Conservation (phyloP, 2,329 filamentous ascomycete species). For the Annulohypoxylon truncatum region DNA sequence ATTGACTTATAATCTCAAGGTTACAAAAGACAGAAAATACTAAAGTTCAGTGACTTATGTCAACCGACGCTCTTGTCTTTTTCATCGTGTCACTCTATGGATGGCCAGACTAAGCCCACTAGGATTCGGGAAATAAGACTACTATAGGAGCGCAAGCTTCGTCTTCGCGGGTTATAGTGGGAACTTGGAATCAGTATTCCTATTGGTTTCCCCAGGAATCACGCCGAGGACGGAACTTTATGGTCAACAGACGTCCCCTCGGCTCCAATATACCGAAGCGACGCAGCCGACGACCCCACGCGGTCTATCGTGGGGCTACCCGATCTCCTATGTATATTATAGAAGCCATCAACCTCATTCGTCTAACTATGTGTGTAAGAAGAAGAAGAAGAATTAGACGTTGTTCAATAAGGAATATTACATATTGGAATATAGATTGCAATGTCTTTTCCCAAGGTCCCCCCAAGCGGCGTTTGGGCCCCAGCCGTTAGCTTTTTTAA, state of each 20-base stretch:
- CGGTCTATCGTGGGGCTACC: conserved; percentile 4
- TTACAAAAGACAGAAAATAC: background rate
- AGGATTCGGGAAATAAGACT: background rate
- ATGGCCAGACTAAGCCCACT: background rate
- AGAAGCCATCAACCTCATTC: conserved; percentile 1
- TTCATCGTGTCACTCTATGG: background rate
- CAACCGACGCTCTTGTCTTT: background rate
- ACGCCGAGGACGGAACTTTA: conserved; percentile 39
- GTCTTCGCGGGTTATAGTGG: conserved; percentile 1
- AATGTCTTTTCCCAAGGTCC: conserved; percentile 48
- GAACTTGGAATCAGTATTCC: background rate
- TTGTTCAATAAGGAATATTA: background rate
- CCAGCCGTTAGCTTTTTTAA: conserved; percentile 66
- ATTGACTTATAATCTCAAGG: background rate
- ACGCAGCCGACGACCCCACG: conserved; percentile 27
- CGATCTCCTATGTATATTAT: conserved; percentile 6
- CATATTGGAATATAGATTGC: background rate
- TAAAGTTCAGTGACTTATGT: background rate
- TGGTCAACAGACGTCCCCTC: conserved; percentile 31
- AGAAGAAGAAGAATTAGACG: background rate
- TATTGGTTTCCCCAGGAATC: background rate
- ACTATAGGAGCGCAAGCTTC: conserved; percentile 3
- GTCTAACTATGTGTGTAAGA: background rate
- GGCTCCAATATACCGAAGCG: conserved; percentile 42
- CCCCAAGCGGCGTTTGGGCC: conserved; percentile 57